Evolutionary conservation across 352 stramenopile genomes (phyloP).

Genomic region (Blastocystis sp.): DNA sequence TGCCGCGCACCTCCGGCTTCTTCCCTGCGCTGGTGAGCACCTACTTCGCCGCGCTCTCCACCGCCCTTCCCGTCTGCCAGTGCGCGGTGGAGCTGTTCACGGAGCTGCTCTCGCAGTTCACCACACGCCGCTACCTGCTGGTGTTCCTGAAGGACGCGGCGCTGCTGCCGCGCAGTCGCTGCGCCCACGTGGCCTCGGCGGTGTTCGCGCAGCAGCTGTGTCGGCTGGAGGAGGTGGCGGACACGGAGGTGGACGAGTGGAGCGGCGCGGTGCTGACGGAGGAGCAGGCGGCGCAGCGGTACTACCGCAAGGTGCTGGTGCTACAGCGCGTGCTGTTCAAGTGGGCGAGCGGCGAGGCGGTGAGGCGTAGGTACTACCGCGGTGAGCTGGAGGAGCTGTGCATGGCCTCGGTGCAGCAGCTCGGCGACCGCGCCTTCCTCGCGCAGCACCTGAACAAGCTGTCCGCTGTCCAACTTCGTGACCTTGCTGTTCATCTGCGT

Average conservation of each 20-base stretch:
- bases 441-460: too few species aligned
- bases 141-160: slow-evolving; percentile 74
- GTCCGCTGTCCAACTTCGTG: too few species aligned
- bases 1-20: neutral
- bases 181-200: slow-evolving; percentile 74
- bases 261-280: too few species aligned
- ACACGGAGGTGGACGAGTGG: too few species aligned
- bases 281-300: too few species aligned
- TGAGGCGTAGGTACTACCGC: slow-evolving; percentile 69
- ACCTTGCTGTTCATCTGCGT: neutral
- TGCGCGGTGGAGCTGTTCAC: slow-evolving; percentile 77
- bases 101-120: slow-evolving; percentile 81
- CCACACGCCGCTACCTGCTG: slow-evolving; percentile 83
- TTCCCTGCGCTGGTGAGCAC: neutral
- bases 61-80: neutral
- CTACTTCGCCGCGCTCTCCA: too few species aligned
- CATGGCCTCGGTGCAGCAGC: slow-evolving; percentile 70
- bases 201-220: slow-evolving; percentile 72
- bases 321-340: slow-evolving; percentile 78
- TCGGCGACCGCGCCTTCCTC: neutral
- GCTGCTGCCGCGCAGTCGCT: too few species aligned
- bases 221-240: too few species aligned
- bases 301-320: slow-evolving; percentile 72
- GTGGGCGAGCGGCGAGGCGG: neutral
- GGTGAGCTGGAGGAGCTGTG: slow-evolving; percentile 72